A percentile compares a stretch with the other conserved stretches of the same genome.
phyloP scores from a whole-genome alignment of 2,329 filamentous ascomycete species.

The Fusarium nygamai region DNA sequence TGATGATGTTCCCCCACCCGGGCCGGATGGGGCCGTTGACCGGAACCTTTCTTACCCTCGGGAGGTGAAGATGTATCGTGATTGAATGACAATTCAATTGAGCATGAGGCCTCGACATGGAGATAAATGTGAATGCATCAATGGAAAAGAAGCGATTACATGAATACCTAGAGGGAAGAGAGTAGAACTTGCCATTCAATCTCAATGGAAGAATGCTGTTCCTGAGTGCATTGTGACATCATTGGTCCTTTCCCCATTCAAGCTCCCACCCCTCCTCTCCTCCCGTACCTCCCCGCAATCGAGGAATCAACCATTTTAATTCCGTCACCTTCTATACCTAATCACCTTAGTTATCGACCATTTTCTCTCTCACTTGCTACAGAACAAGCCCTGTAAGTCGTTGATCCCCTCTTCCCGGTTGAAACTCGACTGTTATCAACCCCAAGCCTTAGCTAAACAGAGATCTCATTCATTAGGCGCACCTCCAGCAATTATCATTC shows the following conservation, averaged over 20 bases:
- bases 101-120: neutral
- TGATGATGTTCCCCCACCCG: neutral
- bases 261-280: slow-evolving; percentile 28
- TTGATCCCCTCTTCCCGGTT: too few species aligned
- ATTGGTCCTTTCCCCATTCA: slow-evolving; percentile 7
- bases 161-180: neutral
- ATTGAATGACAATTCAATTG: neutral
- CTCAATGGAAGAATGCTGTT: neutral
- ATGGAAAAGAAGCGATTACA: neutral
- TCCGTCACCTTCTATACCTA: neutral
- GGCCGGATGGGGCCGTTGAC: neutral
- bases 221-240: slow-evolving; percentile 27
- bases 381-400: neutral
- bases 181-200: neutral
- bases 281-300: slow-evolving; percentile 27
- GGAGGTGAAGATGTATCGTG: neutral
- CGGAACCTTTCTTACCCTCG: neutral
- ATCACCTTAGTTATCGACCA: neutral
- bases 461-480: slow-evolving; percentile 12
- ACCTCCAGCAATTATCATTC: neutral
- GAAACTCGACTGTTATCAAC: neutral
- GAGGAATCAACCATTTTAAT: slow-evolving; percentile 1
- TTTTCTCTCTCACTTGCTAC: neutral
- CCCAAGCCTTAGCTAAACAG: slow-evolving; percentile 1
- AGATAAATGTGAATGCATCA: too few species aligned